A percentile compares a stretch with the other conserved stretches of the same genome.
Conservation (phyloP, 78 protist species). For the Polysphondylium violaceum region DNA sequence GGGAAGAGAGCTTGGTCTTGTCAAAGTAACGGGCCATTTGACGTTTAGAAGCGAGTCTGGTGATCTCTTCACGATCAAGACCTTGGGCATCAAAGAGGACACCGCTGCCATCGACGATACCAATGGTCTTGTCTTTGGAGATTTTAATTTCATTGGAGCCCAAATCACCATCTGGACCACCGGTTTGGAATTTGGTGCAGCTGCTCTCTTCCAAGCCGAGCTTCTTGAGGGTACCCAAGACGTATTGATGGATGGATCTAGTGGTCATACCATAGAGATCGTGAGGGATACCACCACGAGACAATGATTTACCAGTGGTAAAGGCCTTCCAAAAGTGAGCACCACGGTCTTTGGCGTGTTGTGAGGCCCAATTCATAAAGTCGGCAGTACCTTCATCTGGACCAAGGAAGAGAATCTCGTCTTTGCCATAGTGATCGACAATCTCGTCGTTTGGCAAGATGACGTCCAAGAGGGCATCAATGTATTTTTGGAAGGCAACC, state of each 20-base stretch:
- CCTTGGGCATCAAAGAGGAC: constrained; percentile 88
- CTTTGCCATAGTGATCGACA: constrained; percentile 59
- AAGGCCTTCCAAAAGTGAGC: constrained; percentile 60
- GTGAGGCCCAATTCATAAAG: constrained; percentile 69
- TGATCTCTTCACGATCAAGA: constrained; percentile 59
- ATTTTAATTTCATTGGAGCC: constrained; percentile 92
- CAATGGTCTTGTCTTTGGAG: constrained; percentile 72
- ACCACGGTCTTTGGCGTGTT: constrained; percentile 57
- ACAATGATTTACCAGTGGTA: constrained; percentile 69
- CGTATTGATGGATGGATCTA: constrained; percentile 89
- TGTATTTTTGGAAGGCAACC: constrained; percentile 75
- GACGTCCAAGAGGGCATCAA: constrained; percentile 84
- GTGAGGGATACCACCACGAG: constrained; percentile 91
- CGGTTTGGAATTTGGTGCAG: constrained; percentile 90
- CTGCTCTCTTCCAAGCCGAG: constrained; percentile 54
- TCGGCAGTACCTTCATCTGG: constrained; percentile 83
- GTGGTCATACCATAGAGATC: constrained; percentile 96
- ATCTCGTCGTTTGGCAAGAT: constrained; percentile 54
- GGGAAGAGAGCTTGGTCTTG: constrained; percentile 24
- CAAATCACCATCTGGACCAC: constrained; percentile 97
- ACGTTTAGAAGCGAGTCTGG: constrained; percentile 81
- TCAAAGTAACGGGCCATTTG: constrained; percentile 76
- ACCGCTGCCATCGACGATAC: constrained; percentile 92
- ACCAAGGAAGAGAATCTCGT: constrained; percentile 74
- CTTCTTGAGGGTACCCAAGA: constrained; percentile 73